phyloP scores from a whole-genome alignment of 2,329 filamentous ascomycete genomes.

The Trichoderma afroharzianum region DNA sequence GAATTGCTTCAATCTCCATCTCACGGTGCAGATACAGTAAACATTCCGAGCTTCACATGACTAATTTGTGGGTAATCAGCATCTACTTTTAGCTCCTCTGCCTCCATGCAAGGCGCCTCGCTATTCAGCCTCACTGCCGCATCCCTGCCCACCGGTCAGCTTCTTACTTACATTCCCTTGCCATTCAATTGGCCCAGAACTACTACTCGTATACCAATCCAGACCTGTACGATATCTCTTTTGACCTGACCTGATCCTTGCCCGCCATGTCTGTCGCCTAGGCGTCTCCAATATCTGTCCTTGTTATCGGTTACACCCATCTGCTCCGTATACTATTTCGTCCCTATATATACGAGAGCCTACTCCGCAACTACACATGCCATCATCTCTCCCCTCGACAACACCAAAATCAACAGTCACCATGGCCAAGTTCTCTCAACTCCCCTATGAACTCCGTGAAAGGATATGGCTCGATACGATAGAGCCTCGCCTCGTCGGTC shows the following conservation, averaged over 20 bases:
- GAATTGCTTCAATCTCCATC: neutral
- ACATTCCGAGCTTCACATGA: neutral
- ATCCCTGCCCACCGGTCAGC: constrained; percentile 3
- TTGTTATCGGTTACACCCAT: neutral
- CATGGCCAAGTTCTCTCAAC: neutral
- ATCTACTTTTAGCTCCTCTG: neutral
- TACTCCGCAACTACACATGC: neutral
- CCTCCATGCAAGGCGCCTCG: neutral
- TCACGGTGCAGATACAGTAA: neutral
- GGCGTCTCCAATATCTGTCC: neutral
- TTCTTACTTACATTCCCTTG: neutral
- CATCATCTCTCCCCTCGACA: neutral
- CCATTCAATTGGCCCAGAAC: neutral
- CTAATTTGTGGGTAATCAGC: neutral
- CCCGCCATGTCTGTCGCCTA: neutral
- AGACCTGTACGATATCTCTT: neutral
- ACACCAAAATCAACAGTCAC: neutral
- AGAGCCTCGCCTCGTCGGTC: constrained; percentile 1
- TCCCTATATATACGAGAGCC: neutral
- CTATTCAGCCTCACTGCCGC: neutral
- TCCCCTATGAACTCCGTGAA: constrained; percentile 6
- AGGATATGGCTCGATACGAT: constrained; percentile 11
- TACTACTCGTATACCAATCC: neutral
- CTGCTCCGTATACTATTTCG: neutral
- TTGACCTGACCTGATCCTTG: neutral